Base-by-base conservation (phyloP, 768 basidiomycete species). In the Hypholoma sublateritium region DNA sequence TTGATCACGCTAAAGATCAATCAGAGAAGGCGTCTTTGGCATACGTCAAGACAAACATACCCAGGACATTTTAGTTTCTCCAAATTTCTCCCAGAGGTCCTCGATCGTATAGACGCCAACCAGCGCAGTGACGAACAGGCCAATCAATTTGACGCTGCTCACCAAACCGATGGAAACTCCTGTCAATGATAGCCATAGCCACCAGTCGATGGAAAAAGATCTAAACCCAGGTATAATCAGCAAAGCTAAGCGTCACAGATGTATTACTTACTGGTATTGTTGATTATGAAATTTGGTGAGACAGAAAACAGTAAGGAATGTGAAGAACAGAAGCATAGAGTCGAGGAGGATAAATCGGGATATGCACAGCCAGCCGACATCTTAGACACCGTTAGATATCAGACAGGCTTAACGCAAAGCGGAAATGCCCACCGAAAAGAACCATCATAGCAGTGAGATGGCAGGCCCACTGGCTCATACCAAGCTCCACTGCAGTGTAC, bases 271-370 rank as follows among this genome's bases (percentile, higher is more conserved):
- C 94, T 91, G 86, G 63, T 88, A 90, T 77, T 95, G 93, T 71
- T 98, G 92, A 69, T 97, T 97, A 69, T 98, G 95, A 75, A 98
- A 98, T 73, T 95, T 97, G 47, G 92, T 86, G 49, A 98, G 77
- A 70, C 90, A 93, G 74, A 96, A 95, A 63, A 96, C 91, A 42
- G 95, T 95, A 67, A 92, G 87, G 80, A 98, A 93, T 39, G 97
- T 98, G 78, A 99, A 98, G 81, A 96, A 97, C 34, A 99, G 78
- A n/a, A 99, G 77, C 93, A 99, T 97, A 19, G 97, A 95, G 70
- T 99, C 97, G 65, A 99, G 80, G 36, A 99, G 86, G 73, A 98
- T 95, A 71, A 99, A 99, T 22, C 96, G 87, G 25, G 95, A 96
- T 69, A 98, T 99, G 65, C 88, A 90, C 44, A 98, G 72, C 97